Evolutionary conservation across 2,329 filamentous ascomycete genomes (phyloP), one percentile per base, ranked within the genome.

Genomic region (Scleromitrula shiraiana): DNA sequence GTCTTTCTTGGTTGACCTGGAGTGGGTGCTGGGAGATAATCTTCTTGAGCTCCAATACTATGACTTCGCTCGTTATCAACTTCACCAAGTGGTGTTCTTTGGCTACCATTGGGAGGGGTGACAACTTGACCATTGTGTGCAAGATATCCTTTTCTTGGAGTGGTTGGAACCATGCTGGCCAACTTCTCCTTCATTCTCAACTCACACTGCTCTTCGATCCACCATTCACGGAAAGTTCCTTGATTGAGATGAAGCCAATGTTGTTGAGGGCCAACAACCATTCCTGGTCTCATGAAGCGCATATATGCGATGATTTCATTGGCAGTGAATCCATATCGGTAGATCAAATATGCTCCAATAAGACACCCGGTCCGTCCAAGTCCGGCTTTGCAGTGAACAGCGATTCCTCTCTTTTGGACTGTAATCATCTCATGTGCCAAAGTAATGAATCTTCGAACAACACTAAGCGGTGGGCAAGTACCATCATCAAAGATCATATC

Each of bases 401-500:
- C 93, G 56, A 98, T 96, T 38, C 84, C 86, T 75, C 89, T 90
- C 69, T 90, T 88, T 70, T 85, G 87, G 42, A 90, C 76, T 1
- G 83, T 90, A 62, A 98, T 98, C 68, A 85, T 95, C 64, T 95
- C 86, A 63, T 97, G 93, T 1, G 93, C 90, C 50, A 98, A 76
- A 57, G 88, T 88, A 67, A 98, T 91, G 65, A 98, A 98, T 64
- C 90, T 90, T 57, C 88, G 82, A 23, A 98, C 93, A n/a, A 90
- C 83, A 15, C 80, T 80, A 44, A 98, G 73, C 2, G 88, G 82
- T 19, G 93, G 93, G 66, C 93, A 98, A 4, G 93, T 98, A 55
- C 93, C 93, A 60, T 98, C 93, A 62, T 97, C 93, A 63, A 98
- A 98, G 62, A 98, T 97, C 93, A 98, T 98, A 70, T 98, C 93